Base-by-base conservation (phyloP, 169 alveolate species). In the Plasmodium knowlesi region DNA sequence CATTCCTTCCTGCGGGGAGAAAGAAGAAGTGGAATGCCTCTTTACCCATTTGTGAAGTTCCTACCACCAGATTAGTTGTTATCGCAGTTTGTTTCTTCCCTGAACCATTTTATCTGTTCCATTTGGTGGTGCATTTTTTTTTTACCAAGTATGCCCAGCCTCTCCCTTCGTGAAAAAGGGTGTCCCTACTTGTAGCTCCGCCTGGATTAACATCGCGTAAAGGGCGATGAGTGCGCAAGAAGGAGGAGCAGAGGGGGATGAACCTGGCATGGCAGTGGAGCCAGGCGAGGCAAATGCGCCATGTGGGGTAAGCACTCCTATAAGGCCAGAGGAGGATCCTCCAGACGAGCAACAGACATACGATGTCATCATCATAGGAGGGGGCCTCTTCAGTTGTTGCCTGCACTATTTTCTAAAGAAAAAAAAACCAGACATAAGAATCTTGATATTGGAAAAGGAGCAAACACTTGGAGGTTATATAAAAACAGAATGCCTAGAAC, bases 291-390 rank as follows among this genome's bases (percentile, higher is more conserved):
- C 57, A 12, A 46, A 10, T 4, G 19, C 57, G 1, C 3, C 41
- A 73, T 0, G 39, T 10, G 19, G 25, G 53, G 50, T 30, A 9
- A 19, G 53, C 54, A 46, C 61, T 5, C 8, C 14, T 1, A 80
- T 8, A 28, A 12, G 25, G 25, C 12, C 61, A 25, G 78, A 50
- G 16, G 37, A 22, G 28, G 5, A 5, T 10, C 10, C 4, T 19
- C 39, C 22, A 32, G 3, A 19, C 25, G 83, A 83, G 6, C 74
- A 85, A 1, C 37, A 19, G n/a, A 50, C 43, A 2, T 85, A 85
- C 28, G 93, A 85, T 39, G 76, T 85, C n/a, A 19, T 85, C 41
- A 28, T 85, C 16, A 46, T 85, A 28, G 93, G 93, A 6, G 93
- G 93, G 5, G 93, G 93, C 1, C 16, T 85, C 30, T 85, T 73